These are phyloP conservation scores for Porcisia hertigi DNA, from an alignment of 208 protist genomes.

Conservation along the genomic window DNA sequence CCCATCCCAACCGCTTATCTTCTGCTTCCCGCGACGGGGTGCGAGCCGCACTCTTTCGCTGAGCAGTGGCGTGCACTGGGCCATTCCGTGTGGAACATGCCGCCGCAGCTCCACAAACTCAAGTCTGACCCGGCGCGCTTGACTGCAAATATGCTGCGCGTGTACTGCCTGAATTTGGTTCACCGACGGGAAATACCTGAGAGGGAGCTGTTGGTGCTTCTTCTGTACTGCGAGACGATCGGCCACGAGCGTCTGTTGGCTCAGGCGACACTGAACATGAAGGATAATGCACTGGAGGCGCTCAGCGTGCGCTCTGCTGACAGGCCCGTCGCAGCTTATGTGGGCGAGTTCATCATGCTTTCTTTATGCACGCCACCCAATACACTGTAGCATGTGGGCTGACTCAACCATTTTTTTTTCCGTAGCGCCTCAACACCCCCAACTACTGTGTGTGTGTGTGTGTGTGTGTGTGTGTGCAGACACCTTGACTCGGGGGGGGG, in stretches of 20 bases:
- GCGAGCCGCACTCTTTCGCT: slow-evolving; percentile 28
- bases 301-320: slow-evolving; percentile 46
- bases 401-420: neutral
- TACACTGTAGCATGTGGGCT: neutral
- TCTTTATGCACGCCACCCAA: slow-evolving; percentile 9
- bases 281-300: slow-evolving; percentile 31
- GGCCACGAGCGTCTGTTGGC: slow-evolving; percentile 35
- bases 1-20: slow-evolving; percentile 52
- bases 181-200: slow-evolving; percentile 33
- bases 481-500: too few species aligned
- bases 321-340: slow-evolving; percentile 37
- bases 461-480: too few species aligned
- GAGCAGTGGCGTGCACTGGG: slow-evolving; percentile 30
- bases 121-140: slow-evolving; percentile 26
- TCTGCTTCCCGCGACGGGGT: slow-evolving; percentile 55
- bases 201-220: slow-evolving; percentile 23
- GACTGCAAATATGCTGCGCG: slow-evolving; percentile 48
- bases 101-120: slow-evolving; percentile 27
- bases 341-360: slow-evolving; percentile 50
- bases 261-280: slow-evolving; percentile 35
- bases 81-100: slow-evolving; percentile 45
- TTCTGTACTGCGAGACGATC: slow-evolving; percentile 62
- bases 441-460: too few species aligned
- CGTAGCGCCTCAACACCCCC: too few species aligned
- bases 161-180: slow-evolving; percentile 60